A percentile compares a stretch with the other conserved stretches of the same genome.
Evolutionary conservation across 108 stramenopile species (phyloP).

Genomic region (Fistulifera pelliculosa): DNA sequence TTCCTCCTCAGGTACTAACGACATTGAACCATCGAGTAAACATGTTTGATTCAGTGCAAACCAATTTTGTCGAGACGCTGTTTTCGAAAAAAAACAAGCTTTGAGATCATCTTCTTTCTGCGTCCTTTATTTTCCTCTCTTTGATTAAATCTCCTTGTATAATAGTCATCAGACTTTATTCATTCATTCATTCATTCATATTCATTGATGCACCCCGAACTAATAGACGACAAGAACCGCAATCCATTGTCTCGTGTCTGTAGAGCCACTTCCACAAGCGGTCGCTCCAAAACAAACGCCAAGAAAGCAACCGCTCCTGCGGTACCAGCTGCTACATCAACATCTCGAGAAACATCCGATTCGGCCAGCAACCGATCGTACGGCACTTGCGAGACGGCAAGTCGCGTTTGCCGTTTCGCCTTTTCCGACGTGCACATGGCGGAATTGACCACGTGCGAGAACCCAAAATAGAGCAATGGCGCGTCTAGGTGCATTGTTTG

Average conservation of each 20-base stretch:
- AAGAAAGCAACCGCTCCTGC: constrained; percentile 59
- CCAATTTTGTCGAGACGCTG: too few species aligned
- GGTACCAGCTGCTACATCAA: constrained; percentile 58
- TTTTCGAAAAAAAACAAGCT: too few species aligned
- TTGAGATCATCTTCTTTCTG: too few species aligned
- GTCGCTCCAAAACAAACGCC: constrained; percentile 33
- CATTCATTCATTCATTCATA: too few species aligned
- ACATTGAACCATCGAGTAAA: too few species aligned
- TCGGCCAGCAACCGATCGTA: constrained; percentile 59
- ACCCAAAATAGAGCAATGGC: constrained; percentile 73
- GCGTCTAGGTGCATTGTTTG: neutral
- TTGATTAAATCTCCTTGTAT: too few species aligned
- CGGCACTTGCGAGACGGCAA: constrained; percentile 60
- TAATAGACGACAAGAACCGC: too few species aligned
- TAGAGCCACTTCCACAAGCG: constrained; percentile 23
- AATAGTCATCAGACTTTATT: too few species aligned
- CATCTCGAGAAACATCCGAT: constrained; percentile 62
- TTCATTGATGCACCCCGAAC: too few species aligned
- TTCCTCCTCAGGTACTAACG: too few species aligned
- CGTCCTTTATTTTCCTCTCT: too few species aligned
- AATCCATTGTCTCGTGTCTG: constrained; percentile 30
- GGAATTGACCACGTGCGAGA: constrained; percentile 70
- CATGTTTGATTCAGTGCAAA: too few species aligned
- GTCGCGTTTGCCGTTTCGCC: constrained; percentile 36
- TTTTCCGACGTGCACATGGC: constrained; percentile 64